Evolutionary conservation across 2,329 filamentous ascomycete species (phyloP).

Genomic region (Scortechinia acanthostroma): DNA sequence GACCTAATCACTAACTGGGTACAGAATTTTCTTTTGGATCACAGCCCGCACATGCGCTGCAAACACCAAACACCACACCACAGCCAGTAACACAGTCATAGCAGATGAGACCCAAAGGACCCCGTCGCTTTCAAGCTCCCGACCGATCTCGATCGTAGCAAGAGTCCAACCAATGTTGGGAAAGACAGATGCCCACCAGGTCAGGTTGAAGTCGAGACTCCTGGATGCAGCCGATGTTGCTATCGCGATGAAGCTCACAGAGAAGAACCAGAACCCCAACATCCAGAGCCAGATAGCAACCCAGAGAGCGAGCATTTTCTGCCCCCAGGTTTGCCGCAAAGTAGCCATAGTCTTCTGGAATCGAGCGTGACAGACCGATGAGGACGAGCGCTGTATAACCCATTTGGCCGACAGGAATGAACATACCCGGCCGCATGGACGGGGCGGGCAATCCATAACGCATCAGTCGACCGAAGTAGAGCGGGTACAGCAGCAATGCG

Average conservation of each 20-base stretch:
- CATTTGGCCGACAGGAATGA: slow-evolving; percentile 56
- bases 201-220: slow-evolving; percentile 34
- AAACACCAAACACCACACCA: slow-evolving; percentile 44
- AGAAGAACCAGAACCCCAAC: slow-evolving; percentile 47
- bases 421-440: slow-evolving; percentile 54
- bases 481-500: slow-evolving; percentile 49
- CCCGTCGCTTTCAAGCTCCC: slow-evolving; percentile 38
- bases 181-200: slow-evolving; percentile 62
- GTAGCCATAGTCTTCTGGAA: background rate
- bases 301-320: slow-evolving; percentile 23
- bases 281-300: slow-evolving; percentile 52
- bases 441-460: slow-evolving; percentile 43
- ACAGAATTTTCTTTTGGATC: slow-evolving; percentile 40
- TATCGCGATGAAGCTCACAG: slow-evolving; percentile 19
- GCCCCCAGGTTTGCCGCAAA: no score
- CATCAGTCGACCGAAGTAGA: slow-evolving; percentile 51
- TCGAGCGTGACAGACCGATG: slow-evolving; percentile 5
- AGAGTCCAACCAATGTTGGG: slow-evolving; percentile 58
- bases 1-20: slow-evolving; percentile 34
- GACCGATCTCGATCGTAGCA: slow-evolving; percentile 47
- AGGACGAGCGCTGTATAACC: slow-evolving; percentile 30
- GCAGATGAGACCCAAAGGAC: slow-evolving; percentile 44
- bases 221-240: slow-evolving; percentile 15
- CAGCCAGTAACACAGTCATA: slow-evolving; percentile 44
- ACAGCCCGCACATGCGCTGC: slow-evolving; percentile 39